Base-by-base conservation (phyloP, 2,329 filamentous ascomycete genomes). In the Penicillium aurantiogriseum region DNA sequence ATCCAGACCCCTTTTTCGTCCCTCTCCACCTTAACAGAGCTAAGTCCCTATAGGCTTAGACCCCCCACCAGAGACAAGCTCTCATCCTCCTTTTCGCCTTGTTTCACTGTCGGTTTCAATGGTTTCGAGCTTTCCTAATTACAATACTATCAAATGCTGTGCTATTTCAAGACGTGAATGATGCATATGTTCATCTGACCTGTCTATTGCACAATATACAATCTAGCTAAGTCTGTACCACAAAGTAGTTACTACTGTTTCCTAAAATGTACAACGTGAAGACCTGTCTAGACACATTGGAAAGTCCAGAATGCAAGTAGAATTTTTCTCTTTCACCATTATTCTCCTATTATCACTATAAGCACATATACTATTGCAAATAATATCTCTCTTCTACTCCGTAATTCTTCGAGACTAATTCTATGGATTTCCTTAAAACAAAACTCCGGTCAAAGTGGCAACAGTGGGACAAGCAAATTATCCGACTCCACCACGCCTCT, bases 31-130 rank as follows among this genome's bases (percentile, higher is more conserved):
- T 29, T 45, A 39, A 5, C 9, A 25, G 23, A 19, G 10, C 46
- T 38, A 49, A 49, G 47, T 23, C 43, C 43, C 17, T 19, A 17
- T 39, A 17, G 15, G 35, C n/a, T 40, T 21, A 29, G 29, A 38
- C 36, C 44, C 52, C 52, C 52, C 52, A 42, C 36, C 43, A 33
- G 4, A 36, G 8, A 23, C 27, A 40, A 54, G 44, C 51, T 54
- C 51, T 40, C 8, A 35, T 42, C 52, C 45, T 53, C 23, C 45
- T 40, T 27, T 46, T 33, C 11, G 25, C 10, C 38, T 21, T 44
- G 39, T 35, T 47, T 47, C 23, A 19, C 19, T 48, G 40, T 54
- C 35, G 21, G 31, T 19, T 53, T 38, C 11, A 39, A 29, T 27
- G 21, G 33, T 46, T 46, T 23, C n/a, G 15, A 25, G 17, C 10